These are phyloP conservation scores for Tricharina praecox DNA, from an alignment of 495 filamentous ascomycete genomes.

Conservation along the genomic window DNA sequence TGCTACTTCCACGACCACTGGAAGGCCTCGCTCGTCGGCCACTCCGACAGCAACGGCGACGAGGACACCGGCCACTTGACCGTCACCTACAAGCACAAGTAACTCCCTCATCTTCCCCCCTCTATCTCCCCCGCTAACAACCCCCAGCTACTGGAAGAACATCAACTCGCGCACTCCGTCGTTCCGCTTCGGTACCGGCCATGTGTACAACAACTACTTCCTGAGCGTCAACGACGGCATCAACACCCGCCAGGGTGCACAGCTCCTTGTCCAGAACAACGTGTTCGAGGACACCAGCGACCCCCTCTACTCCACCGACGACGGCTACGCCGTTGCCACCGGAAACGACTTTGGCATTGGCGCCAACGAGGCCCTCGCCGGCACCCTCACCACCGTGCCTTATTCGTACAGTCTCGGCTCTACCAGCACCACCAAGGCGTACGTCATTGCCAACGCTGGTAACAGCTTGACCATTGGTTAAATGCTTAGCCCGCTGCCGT, in stretches of 20 bases:
- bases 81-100: conserved; percentile 48
- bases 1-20: conserved; percentile 43
- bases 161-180: conserved; percentile 43
- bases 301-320: conserved; percentile 40
- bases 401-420: conserved; percentile 37
- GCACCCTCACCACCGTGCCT: conserved; percentile 34
- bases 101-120: too few species aligned
- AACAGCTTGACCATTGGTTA: conserved; percentile 34
- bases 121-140: too few species aligned
- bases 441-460: conserved; percentile 38
- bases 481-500: background rate
- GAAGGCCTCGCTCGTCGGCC: conserved; percentile 46
- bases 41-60: conserved; percentile 36
- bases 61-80: conserved; percentile 38
- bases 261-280: conserved; percentile 46
- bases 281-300: conserved; percentile 35
- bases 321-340: conserved; percentile 35
- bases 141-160: conserved; percentile 44
- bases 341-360: conserved; percentile 44
- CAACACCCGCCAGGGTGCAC: conserved; percentile 48
- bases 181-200: conserved; percentile 45
- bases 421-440: conserved; percentile 30
- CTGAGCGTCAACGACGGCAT: conserved; percentile 38
- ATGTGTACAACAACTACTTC: conserved; percentile 34
- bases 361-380: conserved; percentile 32